These are phyloP conservation scores for Urostyla sp. DNA, from an alignment of 73 alveolate genomes.

Conservation along the genomic window DNA sequence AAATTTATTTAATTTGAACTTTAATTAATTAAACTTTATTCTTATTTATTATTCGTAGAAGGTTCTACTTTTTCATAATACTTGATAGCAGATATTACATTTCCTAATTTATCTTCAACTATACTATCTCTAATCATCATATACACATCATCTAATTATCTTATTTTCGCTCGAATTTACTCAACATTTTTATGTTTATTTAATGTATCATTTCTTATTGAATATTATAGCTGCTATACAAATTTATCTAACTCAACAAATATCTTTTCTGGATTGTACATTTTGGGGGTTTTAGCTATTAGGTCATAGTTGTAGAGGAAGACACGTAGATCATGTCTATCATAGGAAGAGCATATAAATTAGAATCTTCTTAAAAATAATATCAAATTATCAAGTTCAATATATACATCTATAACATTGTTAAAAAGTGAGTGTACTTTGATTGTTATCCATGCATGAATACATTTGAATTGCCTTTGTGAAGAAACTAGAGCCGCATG, in stretches of 20 bases:
- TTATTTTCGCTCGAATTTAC: background rate
- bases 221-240: background rate
- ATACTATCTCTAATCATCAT: background rate
- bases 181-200: background rate
- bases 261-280: background rate
- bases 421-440: background rate
- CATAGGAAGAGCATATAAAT: slow-evolving; percentile 21
- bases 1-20: too few relatives aligned
- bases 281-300: slow-evolving; percentile 33
- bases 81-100: too few relatives aligned
- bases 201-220: background rate
- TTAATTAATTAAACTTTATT: too few relatives aligned
- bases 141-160: background rate
- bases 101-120: too few relatives aligned
- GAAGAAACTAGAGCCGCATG: slow-evolving; percentile 13
- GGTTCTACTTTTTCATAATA: too few relatives aligned
- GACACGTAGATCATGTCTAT: slow-evolving; percentile 32
- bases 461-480: slow-evolving; percentile 9
- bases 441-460: slow-evolving; percentile 27
- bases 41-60: too few relatives aligned
- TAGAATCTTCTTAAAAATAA: background rate
- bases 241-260: slow-evolving; percentile 21
- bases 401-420: slow-evolving; percentile 4
- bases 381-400: slow-evolving; percentile 19
- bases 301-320: slow-evolving; percentile 24